Evolutionary conservation across 2,329 filamentous ascomycete species (phyloP).

Genomic region (Aspergillus aculeatus): DNA sequence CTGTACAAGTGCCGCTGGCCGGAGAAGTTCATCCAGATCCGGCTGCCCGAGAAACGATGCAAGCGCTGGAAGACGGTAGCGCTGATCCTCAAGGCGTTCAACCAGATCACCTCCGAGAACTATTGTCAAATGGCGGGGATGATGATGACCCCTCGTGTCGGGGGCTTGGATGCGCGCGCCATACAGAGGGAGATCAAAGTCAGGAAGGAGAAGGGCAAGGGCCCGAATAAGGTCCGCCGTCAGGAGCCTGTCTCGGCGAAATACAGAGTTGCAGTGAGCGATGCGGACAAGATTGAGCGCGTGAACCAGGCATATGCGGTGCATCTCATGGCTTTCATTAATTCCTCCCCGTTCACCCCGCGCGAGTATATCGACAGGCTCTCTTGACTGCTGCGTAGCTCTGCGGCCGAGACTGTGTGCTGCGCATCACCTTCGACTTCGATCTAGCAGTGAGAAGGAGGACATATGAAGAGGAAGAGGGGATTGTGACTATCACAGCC

Average conservation of each 20-base stretch:
- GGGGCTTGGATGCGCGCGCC: conserved; percentile 26
- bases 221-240: neutral
- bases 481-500: neutral
- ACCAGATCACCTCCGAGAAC: conserved; percentile 20
- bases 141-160: conserved; percentile 16
- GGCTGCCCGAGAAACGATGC: conserved; percentile 23
- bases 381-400: neutral
- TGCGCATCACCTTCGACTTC: neutral
- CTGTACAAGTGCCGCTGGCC: conserved; percentile 19
- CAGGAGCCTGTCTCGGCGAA: neutral
- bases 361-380: neutral
- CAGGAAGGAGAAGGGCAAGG: neutral
- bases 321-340: conserved; percentile 1
- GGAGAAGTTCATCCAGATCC: conserved; percentile 23
- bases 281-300: neutral
- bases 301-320: conserved; percentile 2
- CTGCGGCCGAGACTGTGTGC: neutral
- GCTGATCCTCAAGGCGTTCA: conserved; percentile 28
- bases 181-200: conserved; percentile 17
- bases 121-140: conserved; percentile 24
- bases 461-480: neutral
- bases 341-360: neutral
- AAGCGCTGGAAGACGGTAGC: conserved; percentile 30
- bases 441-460: neutral
- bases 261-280: neutral